Base-by-base conservation (phyloP, 106 monocot species). In the Acorus gramineus region DNA sequence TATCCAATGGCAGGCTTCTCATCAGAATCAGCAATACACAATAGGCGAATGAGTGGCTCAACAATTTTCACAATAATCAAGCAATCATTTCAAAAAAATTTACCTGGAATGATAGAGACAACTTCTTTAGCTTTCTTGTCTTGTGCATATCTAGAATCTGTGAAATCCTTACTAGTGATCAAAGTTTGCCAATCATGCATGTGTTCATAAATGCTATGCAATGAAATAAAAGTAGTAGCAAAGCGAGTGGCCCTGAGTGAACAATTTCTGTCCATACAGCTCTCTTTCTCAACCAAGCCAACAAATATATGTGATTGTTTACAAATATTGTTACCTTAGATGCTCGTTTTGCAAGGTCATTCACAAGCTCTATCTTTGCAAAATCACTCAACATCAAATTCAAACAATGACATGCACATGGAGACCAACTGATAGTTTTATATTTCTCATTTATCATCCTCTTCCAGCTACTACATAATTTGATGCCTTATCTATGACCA, bases 361-460 rank as follows among this genome's bases (percentile, higher is more conserved):
- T n/a, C 7, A 11, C 10, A 28, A 42, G 10, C 7, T 66, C 4
- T 2, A 66, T 44, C 6, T 66, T 0, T 8, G 3, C 3, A n/a
- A 66, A 12, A 9, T 44, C 2, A 66, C 44, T 45, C 8, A 52
- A 9, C 6, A 66, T 66, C 53, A 66, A 66, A 44, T 66, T 11
- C 7, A 66, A 14, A 6, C 10, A 52, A 43, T 53, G 53, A 28
- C 4, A 2, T 28, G 8, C 65, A 66, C 42, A 66, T 8, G 52
- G 53, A 12, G 53, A 52, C 52, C 42, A 66, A 66, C 51, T 52
- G 4, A 66, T n/a, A 42, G 14, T 2, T 7, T 2, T 7, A 53
- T 14, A 46, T 42, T 66, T 11, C 50, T 5, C 7, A 5, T 52
- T 2, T 42, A 53, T 7, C 46, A 66, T 28, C 28, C 7, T 42